A percentile compares a stretch with the other conserved stretches of the same genome.
Evolutionary conservation across 352 stramenopile species (phyloP).

Genomic region (Phytophthora fragariae): DNA sequence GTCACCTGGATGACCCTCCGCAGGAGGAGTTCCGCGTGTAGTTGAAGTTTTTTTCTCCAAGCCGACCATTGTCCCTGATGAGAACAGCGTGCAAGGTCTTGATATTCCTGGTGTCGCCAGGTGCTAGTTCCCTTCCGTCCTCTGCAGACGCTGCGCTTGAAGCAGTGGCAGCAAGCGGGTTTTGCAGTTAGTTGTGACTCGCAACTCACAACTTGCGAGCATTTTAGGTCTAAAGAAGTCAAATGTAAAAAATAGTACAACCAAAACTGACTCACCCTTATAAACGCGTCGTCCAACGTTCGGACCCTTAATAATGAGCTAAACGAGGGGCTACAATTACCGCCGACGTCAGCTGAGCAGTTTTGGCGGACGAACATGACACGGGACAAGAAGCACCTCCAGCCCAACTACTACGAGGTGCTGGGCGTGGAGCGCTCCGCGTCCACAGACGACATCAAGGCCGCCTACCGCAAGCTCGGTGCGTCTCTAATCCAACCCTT

Average conservation of each 20-base stretch:
- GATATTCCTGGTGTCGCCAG: conserved; percentile 23
- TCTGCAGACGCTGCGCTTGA: conserved; percentile 29
- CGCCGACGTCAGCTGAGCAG: not conserved
- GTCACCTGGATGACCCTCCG: conserved; percentile 50
- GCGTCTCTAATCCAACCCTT: conserved; percentile 1
- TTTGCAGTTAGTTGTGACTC: conserved; percentile 26
- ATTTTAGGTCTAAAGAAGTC: conserved; percentile 24
- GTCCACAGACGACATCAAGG: conserved; percentile 77
- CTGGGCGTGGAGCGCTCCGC: conserved; percentile 71
- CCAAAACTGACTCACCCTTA: conserved; percentile 26
- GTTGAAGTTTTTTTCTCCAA: conserved; percentile 8
- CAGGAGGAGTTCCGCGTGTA: conserved; percentile 46
- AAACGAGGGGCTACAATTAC: conserved; percentile 20
- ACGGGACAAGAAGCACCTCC: conserved; percentile 30
- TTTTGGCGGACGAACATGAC: conserved; percentile 19
- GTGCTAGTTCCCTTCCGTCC: conserved; percentile 18
- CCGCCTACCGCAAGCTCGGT: conserved; percentile 81
- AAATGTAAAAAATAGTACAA: conserved; percentile 41
- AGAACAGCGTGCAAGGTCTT: conserved; percentile 9
- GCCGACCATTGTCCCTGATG: not conserved
- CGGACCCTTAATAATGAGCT: not conserved
- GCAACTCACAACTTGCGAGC: conserved; percentile 15
- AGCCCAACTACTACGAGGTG: conserved; percentile 67
- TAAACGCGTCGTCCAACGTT: not conserved
- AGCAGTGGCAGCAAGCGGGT: conserved; percentile 24